Conservation (phyloP, 768 basidiomycete genomes). For the Chiua virens region DNA sequence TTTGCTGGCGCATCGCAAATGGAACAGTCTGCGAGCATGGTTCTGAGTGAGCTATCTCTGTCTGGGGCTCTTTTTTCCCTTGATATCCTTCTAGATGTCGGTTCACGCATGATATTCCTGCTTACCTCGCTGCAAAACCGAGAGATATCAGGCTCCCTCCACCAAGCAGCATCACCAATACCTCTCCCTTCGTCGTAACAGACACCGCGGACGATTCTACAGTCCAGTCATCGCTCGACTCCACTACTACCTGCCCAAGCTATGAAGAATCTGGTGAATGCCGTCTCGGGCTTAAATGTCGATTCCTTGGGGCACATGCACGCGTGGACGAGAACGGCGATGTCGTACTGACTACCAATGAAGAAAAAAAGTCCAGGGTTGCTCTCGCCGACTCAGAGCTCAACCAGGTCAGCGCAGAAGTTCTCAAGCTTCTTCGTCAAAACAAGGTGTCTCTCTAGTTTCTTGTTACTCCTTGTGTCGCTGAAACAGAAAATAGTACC, state of each 20-base stretch:
- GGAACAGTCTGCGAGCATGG: conserved; percentile 73
- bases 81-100: conserved; percentile 54
- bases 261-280: conserved; percentile 32
- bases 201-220: conserved; percentile 4
- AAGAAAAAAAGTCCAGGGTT: conserved; percentile 53
- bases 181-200: conserved; percentile 50
- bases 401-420: conserved; percentile 62
- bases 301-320: conserved; percentile 83
- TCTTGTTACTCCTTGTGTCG: background rate
- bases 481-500: conserved; percentile 47
- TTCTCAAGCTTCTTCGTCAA: conserved; percentile 60
- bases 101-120: conserved; percentile 72
- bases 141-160: conserved; percentile 66
- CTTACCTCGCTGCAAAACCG: conserved; percentile 77
- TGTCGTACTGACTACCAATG: conserved; percentile 49
- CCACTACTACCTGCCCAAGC: conserved; percentile 21
- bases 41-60: conserved; percentile 44
- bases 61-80: background rate
- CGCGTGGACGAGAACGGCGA: conserved; percentile 44
- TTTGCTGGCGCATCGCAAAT: conserved; percentile 80
- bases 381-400: conserved; percentile 57
- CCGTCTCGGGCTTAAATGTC: conserved; percentile 77
- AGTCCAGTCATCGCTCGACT: conserved; percentile 18
- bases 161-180: conserved; percentile 39
- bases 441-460: conserved; percentile 53